Base-by-base conservation (phyloP, 108 stramenopile genomes). In the Pseudonitzschia multiseries region DNA sequence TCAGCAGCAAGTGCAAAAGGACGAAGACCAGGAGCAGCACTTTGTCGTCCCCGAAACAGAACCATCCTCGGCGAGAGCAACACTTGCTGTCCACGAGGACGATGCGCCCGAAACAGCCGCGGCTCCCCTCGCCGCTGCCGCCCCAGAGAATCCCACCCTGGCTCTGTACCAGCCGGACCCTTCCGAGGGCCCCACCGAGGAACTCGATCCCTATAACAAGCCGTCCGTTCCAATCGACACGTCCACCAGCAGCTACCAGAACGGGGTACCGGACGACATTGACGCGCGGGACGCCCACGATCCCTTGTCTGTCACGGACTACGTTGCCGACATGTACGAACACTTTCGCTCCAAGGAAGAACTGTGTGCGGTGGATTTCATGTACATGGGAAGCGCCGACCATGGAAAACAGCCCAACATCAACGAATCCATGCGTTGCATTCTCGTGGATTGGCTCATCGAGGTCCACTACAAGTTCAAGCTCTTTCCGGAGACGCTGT, bases 371-470 rank as follows among this genome's bases (percentile, higher is more conserved):
- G 71, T 81, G 10, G 71, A 71, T 50, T 83, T 73, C n/a, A 26
- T n/a, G 32, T 95, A 94, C 78, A 95, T 97, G 86, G 48, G 41
- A 17, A 32, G 71, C 59, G 22, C 29, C 36, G 61, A 4, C 20
- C 32, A 62, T 6, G 61, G 61, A 13, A 41, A 44, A 46, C 96
- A 97, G 82, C 65, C 65, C 12, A 67, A 87, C 64, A 93, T 97
- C 56, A 96, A 87, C 80, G 81, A 84, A 53, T 74, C 73, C 36
- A 97, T 95, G 96, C 83, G 95, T 18, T 80, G 87, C 22, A 91
- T 97, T 69, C 85, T 97, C 9, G 86, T 97, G 27, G 97, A 97
- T 76, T 97, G 97, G 97, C 86, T 97, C 64, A 83, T 95, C 43
- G 91, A 94, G 65, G 93, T 97, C 8, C 94, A 95, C 81, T 70